These are phyloP conservation scores for Peziza echinospora DNA, from an alignment of 495 filamentous ascomycete species.

Conservation along the genomic window DNA sequence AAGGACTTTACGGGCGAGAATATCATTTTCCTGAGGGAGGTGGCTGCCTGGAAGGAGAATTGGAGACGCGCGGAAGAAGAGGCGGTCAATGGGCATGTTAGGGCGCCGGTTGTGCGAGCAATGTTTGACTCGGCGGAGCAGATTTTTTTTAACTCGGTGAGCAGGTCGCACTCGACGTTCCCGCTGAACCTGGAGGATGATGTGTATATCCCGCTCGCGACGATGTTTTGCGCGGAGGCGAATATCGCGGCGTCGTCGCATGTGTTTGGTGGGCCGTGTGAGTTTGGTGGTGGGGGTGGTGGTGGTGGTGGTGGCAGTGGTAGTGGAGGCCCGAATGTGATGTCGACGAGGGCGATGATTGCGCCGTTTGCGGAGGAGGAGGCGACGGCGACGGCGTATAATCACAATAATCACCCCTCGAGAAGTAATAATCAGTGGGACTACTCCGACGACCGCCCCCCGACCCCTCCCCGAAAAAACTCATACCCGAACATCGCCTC, in stretches of 20 bases:
- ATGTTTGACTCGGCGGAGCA: slow-evolving; percentile 12
- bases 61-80: slow-evolving; percentile 18
- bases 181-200: slow-evolving; percentile 15
- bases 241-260: slow-evolving; percentile 2
- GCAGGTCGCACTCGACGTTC: slow-evolving; percentile 11
- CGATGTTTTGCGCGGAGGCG: slow-evolving; percentile 8
- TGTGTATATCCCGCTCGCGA: slow-evolving; percentile 9
- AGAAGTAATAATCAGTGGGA: not conserved
- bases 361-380: slow-evolving; percentile 12
- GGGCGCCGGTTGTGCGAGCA: slow-evolving; percentile 1
- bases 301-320: no score
- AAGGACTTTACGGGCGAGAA: slow-evolving; percentile 41
- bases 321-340: no score
- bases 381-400: not conserved
- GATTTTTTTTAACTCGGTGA: slow-evolving; percentile 11
- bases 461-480: slow-evolving; percentile 8
- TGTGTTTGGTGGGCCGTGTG: no score
- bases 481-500: slow-evolving; percentile 1
- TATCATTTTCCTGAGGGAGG: slow-evolving; percentile 34
- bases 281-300: no score
- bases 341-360: slow-evolving; percentile 7
- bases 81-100: slow-evolving; percentile 1
- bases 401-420: not conserved
- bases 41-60: slow-evolving; percentile 28
- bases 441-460: slow-evolving; percentile 1